Conservation (phyloP, 768 basidiomycete genomes). For the Boletus subcaerulescens region DNA sequence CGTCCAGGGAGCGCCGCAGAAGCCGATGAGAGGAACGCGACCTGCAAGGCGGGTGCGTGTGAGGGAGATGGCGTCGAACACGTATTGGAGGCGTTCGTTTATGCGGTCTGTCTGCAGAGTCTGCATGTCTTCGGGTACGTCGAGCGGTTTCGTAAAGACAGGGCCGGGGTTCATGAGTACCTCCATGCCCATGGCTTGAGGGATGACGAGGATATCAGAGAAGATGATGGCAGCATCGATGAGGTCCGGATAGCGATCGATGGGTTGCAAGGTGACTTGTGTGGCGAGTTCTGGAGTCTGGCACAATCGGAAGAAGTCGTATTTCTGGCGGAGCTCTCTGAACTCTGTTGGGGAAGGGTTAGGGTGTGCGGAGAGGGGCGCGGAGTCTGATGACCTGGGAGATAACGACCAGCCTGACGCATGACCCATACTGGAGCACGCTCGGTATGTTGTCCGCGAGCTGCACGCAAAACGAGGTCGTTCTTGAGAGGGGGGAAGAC, state of each 20-base stretch:
- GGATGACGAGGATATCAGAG: slow-evolving; percentile 96
- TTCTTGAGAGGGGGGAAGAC: slow-evolving; percentile 77
- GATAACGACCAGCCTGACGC: slow-evolving; percentile 94
- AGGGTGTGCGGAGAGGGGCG: background rate
- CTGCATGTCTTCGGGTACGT: slow-evolving; percentile 67
- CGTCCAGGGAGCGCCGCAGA: slow-evolving; percentile 98
- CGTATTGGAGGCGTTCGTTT: slow-evolving; percentile 82
- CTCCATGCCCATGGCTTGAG: slow-evolving; percentile 96
- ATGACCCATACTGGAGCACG: slow-evolving; percentile 98
- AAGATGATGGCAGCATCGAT: slow-evolving; percentile 98
- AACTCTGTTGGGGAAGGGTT: slow-evolving; percentile 59
- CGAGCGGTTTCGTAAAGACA: slow-evolving; percentile 81
- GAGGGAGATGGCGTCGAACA: slow-evolving; percentile 86
- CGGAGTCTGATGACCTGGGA: slow-evolving; percentile 62
- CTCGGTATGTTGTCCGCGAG: slow-evolving; percentile 83
- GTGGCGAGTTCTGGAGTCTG: slow-evolving; percentile 86
- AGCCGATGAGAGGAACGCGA: slow-evolving; percentile 93
- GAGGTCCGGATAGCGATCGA: slow-evolving; percentile 79
- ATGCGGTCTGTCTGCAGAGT: slow-evolving; percentile 72
- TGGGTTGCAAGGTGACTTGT: slow-evolving; percentile 91
- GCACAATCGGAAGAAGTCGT: slow-evolving; percentile 96
- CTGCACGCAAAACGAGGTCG: slow-evolving; percentile 86
- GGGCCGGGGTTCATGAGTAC: slow-evolving; percentile 94
- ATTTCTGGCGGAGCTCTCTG: slow-evolving; percentile 74
- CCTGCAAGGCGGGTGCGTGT: slow-evolving; percentile 81